Evolutionary conservation across 1,139 yeast genomes (phyloP).

Genomic region (Suhomyces anneliseae): DNA sequence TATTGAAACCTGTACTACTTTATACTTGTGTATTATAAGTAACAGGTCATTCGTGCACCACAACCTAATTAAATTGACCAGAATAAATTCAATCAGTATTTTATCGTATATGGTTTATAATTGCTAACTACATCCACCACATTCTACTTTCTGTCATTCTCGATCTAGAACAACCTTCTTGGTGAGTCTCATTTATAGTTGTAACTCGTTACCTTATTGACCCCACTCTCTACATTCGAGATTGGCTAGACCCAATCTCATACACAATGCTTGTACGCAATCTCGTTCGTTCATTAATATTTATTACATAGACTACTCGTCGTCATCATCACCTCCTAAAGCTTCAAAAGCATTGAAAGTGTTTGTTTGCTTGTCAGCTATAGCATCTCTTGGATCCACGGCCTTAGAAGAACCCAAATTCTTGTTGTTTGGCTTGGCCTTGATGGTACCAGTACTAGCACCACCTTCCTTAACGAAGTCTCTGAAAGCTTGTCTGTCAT

Average conservation of each 20-base stretch:
- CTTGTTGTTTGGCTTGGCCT: constrained; percentile 68
- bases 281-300: neutral
- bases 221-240: neutral
- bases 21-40: too few species aligned
- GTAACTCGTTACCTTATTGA: neutral
- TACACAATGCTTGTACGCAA: neutral
- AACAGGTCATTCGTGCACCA: too few species aligned
- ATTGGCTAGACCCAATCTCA: too few species aligned
- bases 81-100: too few species aligned
- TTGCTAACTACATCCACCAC: neutral
- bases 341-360: constrained; percentile 81
- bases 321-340: constrained; percentile 62
- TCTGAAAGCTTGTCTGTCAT: constrained; percentile 50
- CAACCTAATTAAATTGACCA: too few species aligned
- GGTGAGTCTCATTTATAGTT: neutral
- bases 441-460: constrained; percentile 32
- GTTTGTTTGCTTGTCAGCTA: constrained; percentile 63
- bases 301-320: neutral
- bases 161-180: too few species aligned
- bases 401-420: constrained; percentile 74
- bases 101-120: too few species aligned
- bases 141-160: too few species aligned
- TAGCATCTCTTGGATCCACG: constrained; percentile 67
- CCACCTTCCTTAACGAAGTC: constrained; percentile 41
- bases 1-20: too few species aligned